Conservation (phyloP, 225 moss, liverwort and hornwort genomes). For the Pleurozium schreberi region DNA sequence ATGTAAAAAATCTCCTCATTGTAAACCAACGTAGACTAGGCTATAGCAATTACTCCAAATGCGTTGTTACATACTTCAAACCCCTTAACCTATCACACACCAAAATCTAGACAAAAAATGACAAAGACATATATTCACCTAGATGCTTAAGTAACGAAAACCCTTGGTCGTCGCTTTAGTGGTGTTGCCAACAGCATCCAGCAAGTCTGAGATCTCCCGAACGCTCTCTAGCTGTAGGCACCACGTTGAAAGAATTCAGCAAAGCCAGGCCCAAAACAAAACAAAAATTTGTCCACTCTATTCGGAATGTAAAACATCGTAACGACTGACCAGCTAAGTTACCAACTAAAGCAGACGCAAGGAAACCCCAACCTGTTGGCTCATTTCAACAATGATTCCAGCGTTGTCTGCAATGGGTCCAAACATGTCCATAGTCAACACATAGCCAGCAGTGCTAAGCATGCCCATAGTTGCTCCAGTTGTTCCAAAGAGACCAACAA, state of each 20-base stretch:
- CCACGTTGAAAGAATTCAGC: not conserved
- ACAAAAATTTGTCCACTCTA: not conserved
- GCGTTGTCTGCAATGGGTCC: conserved; percentile 98
- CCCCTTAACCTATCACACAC: too few species aligned
- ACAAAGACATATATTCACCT: too few species aligned
- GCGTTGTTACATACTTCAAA: too few species aligned
- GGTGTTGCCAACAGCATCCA: conserved; percentile 98
- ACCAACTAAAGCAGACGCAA: not conserved
- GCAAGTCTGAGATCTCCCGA: conserved; percentile 89
- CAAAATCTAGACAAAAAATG: too few species aligned
- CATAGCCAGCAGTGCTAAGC: conserved; percentile 96
- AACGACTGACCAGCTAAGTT: not conserved
- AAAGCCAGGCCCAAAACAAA: not conserved
- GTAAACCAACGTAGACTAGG: too few species aligned
- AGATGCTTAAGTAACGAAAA: too few species aligned
- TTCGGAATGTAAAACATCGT: not conserved
- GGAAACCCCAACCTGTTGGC: conserved; percentile 32
- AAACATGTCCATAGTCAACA: conserved; percentile 99
- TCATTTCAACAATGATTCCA: conserved; percentile 97
- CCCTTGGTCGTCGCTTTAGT: conserved; percentile 99
- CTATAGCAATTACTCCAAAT: too few species aligned
- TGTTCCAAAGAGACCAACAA: conserved; percentile 89
- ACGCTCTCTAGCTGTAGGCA: conserved; percentile 80
- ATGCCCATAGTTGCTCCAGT: conserved; percentile 99
- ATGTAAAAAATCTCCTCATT: too few species aligned